These are phyloP conservation scores for Babesia bovis DNA, from an alignment of 169 alveolate genomes.

Conservation along the genomic window DNA sequence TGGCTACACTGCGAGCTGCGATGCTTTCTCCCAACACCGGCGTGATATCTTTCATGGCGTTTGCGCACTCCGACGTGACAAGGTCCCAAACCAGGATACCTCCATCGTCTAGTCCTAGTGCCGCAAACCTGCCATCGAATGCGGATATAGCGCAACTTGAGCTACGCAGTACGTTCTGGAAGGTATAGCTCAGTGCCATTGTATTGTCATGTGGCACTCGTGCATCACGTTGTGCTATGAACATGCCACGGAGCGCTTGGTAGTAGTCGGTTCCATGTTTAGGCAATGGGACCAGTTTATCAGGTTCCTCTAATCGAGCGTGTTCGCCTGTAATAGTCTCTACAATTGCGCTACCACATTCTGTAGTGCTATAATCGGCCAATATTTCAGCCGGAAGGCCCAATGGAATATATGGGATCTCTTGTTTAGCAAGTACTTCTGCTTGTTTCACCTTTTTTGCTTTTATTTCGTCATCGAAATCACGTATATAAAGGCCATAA, in stretches of 20 bases:
- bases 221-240: constrained; percentile 17
- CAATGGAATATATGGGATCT: constrained; percentile 23
- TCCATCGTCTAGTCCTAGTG: constrained; percentile 60
- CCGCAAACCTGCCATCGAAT: constrained; percentile 63
- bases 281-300: constrained; percentile 59
- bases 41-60: constrained; percentile 58
- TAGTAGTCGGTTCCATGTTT: constrained; percentile 39
- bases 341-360: neutral
- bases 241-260: constrained; percentile 44
- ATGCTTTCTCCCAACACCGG: constrained; percentile 56
- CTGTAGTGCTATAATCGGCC: constrained; percentile 11
- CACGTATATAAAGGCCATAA: constrained; percentile 47
- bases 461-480: constrained; percentile 36
- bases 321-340: constrained; percentile 45
- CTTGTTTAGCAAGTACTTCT: constrained; percentile 11
- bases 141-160: constrained; percentile 40
- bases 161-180: constrained; percentile 32
- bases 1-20: constrained; percentile 40
- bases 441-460: constrained; percentile 9
- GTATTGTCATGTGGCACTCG: constrained; percentile 14
- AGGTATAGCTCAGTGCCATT: constrained; percentile 43
- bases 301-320: constrained; percentile 54
- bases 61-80: constrained; percentile 51
- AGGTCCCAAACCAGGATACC: constrained; percentile 57
- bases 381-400: constrained; percentile 42